phyloP scores from a whole-genome alignment of 352 stramenopile genomes.

The Pythium insidiosum region DNA sequence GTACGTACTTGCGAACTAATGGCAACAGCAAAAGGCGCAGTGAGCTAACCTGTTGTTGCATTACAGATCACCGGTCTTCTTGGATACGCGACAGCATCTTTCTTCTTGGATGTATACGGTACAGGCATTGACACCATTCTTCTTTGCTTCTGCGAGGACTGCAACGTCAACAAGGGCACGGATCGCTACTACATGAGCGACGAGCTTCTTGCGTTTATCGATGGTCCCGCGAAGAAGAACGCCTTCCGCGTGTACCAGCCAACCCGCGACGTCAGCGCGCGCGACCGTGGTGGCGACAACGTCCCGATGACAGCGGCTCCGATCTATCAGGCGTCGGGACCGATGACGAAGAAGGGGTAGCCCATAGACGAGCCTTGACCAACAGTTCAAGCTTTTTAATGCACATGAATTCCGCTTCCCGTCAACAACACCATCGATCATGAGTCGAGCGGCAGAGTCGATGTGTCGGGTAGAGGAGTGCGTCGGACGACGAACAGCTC shows the following conservation, averaged over 20 bases:
- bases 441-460: too few relatives aligned
- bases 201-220: constrained; percentile 72
- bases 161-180: constrained; percentile 69
- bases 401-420: too few relatives aligned
- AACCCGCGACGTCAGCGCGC: constrained; percentile 13
- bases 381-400: too few relatives aligned
- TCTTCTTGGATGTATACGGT: constrained; percentile 80
- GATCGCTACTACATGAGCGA: constrained; percentile 82
- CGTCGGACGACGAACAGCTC: constrained; percentile 47
- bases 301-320: constrained; percentile 7
- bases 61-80: constrained; percentile 49
- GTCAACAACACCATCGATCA: too few relatives aligned
- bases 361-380: too few relatives aligned
- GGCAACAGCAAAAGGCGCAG: background rate
- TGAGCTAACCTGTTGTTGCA: background rate
- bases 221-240: constrained; percentile 70
- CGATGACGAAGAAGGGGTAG: constrained; percentile 12
- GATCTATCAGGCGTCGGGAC: constrained; percentile 10
- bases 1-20: constrained; percentile 10
- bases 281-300: constrained; percentile 7
- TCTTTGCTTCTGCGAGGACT: constrained; percentile 84
- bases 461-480: background rate
- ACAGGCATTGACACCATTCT: constrained; percentile 82
- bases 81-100: constrained; percentile 58
- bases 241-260: constrained; percentile 53